Conservation (phyloP, 2,329 filamentous ascomycete species). For the Didymella pinodella region DNA sequence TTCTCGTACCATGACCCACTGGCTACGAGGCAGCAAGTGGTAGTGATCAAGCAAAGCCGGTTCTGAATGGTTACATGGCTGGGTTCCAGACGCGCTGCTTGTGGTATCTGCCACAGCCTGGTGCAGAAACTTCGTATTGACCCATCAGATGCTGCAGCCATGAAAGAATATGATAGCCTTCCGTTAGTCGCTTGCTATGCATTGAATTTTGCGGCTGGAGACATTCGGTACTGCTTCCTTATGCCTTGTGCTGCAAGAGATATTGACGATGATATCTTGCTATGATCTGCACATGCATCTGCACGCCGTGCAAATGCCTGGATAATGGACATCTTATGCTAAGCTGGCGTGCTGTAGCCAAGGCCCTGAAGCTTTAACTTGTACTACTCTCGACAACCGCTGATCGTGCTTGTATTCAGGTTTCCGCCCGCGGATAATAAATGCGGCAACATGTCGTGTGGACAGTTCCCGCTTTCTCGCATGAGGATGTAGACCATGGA, state of each 20-base stretch:
- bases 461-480: conserved; percentile 2
- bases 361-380: conserved; percentile 15
- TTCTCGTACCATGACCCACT: conserved; percentile 10
- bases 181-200: background rate
- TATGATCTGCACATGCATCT: background rate
- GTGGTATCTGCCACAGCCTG: background rate
- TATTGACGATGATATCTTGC: background rate
- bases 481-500: conserved; percentile 1
- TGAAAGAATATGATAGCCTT: background rate
- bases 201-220: conserved; percentile 1
- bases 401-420: conserved; percentile 4
- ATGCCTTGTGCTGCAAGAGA: background rate
- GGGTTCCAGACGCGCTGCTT: conserved; percentile 10
- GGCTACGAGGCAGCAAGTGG: conserved; percentile 1
- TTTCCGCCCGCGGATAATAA: conserved; percentile 4
- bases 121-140: conserved; percentile 7
- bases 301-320: background rate
- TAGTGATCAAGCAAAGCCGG: conserved; percentile 5
- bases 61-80: conserved; percentile 8
- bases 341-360: conserved; percentile 3
- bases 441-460: conserved; percentile 6
- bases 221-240: background rate
- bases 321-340: background rate
- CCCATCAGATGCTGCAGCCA: background rate
- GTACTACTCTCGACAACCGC: background rate